Conservation (phyloP, 2,329 filamentous ascomycete genomes). For the Didymella lethalis region DNA sequence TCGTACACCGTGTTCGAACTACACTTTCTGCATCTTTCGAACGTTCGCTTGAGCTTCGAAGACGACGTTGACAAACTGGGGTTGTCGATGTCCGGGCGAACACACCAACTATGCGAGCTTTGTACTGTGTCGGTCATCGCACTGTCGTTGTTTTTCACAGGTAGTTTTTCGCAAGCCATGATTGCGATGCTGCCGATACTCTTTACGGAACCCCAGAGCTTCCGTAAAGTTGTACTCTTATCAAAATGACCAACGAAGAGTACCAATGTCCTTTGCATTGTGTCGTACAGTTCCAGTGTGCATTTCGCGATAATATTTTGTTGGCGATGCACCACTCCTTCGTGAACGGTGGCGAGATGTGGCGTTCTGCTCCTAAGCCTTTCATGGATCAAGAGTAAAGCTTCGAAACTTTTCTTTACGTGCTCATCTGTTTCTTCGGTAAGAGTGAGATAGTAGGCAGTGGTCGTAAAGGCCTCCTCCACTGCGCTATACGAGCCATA, state of each 20-base stretch:
- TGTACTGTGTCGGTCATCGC: slow-evolving; percentile 19
- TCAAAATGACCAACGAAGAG: slow-evolving; percentile 38
- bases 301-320: slow-evolving; percentile 19
- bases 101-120: slow-evolving; percentile 24
- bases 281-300: slow-evolving; percentile 22
- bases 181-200: slow-evolving; percentile 23
- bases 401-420: slow-evolving; percentile 6
- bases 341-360: slow-evolving; percentile 24
- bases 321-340: slow-evolving; percentile 27
- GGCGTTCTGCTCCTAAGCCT: background rate
- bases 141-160: slow-evolving; percentile 18
- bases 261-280: slow-evolving; percentile 26
- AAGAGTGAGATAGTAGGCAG: slow-evolving; percentile 36
- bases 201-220: slow-evolving; percentile 38
- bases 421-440: slow-evolving; percentile 25
- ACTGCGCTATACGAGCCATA: slow-evolving; percentile 21
- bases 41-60: slow-evolving; percentile 16
- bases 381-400: background rate
- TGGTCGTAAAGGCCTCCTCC: slow-evolving; percentile 37
- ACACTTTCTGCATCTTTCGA: slow-evolving; percentile 34
- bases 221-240: slow-evolving; percentile 31
- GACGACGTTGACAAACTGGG: background rate
- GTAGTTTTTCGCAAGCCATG: slow-evolving; percentile 8
- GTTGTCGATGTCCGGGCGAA: slow-evolving; percentile 22
- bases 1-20: slow-evolving; percentile 16